phyloP scores from a whole-genome alignment of 108 stramenopile genomes.

The Cyclotella atomus region DNA sequence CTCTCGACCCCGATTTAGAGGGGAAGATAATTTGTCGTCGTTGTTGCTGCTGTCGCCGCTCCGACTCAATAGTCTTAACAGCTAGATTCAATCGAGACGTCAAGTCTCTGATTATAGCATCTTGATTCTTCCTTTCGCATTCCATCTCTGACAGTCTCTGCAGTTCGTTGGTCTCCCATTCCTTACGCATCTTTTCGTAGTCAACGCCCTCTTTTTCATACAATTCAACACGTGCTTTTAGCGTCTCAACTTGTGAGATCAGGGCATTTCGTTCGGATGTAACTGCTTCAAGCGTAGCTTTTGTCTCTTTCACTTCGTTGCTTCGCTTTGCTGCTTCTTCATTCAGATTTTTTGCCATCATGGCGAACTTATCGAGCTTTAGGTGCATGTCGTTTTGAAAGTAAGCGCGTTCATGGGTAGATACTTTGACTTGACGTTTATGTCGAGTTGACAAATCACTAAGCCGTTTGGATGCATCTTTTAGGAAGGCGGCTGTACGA shows the following conservation, averaged over 20 bases:
- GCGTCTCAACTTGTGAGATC: conserved; percentile 45
- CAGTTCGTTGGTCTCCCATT: conserved; percentile 43
- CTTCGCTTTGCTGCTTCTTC: conserved; percentile 62
- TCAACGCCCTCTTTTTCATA: conserved; percentile 56
- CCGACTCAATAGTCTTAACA: conserved; percentile 47
- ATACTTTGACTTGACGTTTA: conserved; percentile 61
- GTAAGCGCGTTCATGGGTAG: conserved; percentile 59
- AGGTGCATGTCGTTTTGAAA: conserved; percentile 70
- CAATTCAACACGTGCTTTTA: conserved; percentile 44
- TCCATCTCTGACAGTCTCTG: conserved; percentile 38
- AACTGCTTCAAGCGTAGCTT: conserved; percentile 45
- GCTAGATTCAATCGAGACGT: conserved; percentile 50
- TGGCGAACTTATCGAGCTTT: conserved; percentile 64
- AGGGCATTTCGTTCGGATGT: conserved; percentile 60
- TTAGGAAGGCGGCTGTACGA: conserved; percentile 21
- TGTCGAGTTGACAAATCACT: conserved; percentile 52
- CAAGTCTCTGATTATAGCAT: conserved; percentile 55
- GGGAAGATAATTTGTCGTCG: conserved; percentile 72
- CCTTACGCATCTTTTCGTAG: conserved; percentile 26
- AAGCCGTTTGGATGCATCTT: conserved; percentile 55
- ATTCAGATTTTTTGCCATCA: conserved; percentile 69
- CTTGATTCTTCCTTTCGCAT: conserved; percentile 42
- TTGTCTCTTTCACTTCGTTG: conserved; percentile 52
- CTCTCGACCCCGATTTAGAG: conserved; percentile 6
- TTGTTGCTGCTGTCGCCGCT: conserved; percentile 46